These are phyloP conservation scores for Nannizzia gypsea DNA, from an alignment of 2,329 filamentous ascomycete genomes.

Conservation along the genomic window DNA sequence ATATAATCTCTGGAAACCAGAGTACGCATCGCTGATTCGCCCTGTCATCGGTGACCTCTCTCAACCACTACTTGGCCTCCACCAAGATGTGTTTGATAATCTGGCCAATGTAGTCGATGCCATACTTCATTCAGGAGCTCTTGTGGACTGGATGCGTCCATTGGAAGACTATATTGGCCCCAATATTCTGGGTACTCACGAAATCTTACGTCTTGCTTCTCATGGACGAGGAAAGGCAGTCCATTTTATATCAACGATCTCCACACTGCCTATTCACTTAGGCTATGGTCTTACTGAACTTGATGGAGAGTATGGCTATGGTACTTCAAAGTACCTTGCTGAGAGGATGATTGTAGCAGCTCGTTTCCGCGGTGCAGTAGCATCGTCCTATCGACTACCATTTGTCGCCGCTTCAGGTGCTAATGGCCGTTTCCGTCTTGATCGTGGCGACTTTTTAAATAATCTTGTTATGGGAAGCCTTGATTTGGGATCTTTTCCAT, in stretches of 20 bases:
- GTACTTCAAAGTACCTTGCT: slow-evolving; percentile 2
- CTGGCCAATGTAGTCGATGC: neutral
- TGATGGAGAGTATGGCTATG: slow-evolving; percentile 3
- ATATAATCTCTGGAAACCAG: neutral
- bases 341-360: slow-evolving; percentile 2
- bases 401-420: neutral
- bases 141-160: slow-evolving; percentile 5
- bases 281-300: slow-evolving; percentile 2
- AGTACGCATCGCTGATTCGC: neutral
- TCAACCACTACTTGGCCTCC: neutral
- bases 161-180: slow-evolving; percentile 4
- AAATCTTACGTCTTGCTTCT: neutral
- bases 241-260: slow-evolving; percentile 1
- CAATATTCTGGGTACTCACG: neutral
- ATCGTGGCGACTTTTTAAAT: slow-evolving; percentile 5
- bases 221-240: neutral
- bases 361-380: slow-evolving; percentile 2
- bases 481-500: neutral
- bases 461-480: slow-evolving; percentile 3
- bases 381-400: slow-evolving; percentile 1
- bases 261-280: slow-evolving; percentile 1
- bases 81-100: neutral
- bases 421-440: slow-evolving; percentile 1
- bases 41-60: neutral
- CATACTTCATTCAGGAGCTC: slow-evolving; percentile 1